These are phyloP conservation scores for Colletotrichum scovillei DNA, from an alignment of 2,329 filamentous ascomycete species.

Conservation along the genomic window DNA sequence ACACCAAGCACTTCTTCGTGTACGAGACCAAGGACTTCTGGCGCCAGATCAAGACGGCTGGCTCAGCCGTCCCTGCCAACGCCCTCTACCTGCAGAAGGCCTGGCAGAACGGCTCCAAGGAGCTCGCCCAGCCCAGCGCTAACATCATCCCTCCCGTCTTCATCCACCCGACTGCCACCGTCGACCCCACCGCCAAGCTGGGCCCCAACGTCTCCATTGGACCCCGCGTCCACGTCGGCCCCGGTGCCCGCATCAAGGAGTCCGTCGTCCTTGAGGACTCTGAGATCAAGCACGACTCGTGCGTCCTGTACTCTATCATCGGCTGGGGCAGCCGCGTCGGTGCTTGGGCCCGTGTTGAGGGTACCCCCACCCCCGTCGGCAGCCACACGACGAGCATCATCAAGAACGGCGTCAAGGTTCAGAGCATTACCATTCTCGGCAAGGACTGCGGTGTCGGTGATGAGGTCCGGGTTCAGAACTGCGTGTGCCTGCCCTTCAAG, in stretches of 20 bases:
- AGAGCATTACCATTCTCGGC: conserved; percentile 96
- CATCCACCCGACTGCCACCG: conserved; percentile 90
- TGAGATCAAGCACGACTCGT: conserved; percentile 97
- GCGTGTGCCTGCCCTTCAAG: conserved; percentile 96
- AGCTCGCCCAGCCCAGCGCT: conserved; percentile 84
- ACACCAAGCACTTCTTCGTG: conserved; percentile 98
- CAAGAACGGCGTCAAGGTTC: conserved; percentile 98
- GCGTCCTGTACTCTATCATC: conserved; percentile 94
- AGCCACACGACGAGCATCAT: conserved; percentile 95
- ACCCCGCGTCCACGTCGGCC: conserved; percentile 84
- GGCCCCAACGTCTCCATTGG: conserved; percentile 97
- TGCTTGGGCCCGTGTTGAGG: conserved; percentile 98
- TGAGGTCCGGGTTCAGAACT: conserved; percentile 96
- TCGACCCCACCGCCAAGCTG: conserved; percentile 95
- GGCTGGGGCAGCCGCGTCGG: conserved; percentile 97
- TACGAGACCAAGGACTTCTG: conserved; percentile 99
- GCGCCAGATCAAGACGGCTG: conserved; percentile 99
- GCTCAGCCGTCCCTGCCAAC: conserved; percentile 95
- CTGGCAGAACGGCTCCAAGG: conserved; percentile 82
- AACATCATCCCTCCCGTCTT: conserved; percentile 93
- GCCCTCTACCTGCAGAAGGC: conserved; percentile 97
- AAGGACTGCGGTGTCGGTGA: conserved; percentile 96
- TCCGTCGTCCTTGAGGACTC: conserved; percentile 94
- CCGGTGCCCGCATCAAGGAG: conserved; percentile 94
- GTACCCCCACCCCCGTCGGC: conserved; percentile 86